Evolutionary conservation across 1,284 basidiomycete species (phyloP).

Genomic region (Cutaneotrichosporon dermatis): DNA sequence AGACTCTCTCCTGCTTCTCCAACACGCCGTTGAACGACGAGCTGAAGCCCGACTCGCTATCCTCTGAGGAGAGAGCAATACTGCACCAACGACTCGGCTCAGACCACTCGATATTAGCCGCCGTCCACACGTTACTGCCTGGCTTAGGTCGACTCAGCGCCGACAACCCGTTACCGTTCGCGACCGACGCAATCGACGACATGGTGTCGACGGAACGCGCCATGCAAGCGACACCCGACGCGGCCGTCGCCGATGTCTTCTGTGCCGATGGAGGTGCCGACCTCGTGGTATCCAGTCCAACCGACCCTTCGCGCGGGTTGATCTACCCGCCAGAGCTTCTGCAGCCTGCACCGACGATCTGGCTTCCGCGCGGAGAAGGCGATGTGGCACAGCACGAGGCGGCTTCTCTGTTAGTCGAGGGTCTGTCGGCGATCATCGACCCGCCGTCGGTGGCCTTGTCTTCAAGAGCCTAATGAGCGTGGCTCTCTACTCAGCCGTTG

Average conservation of each 20-base stretch:
- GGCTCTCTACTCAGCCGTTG: too few species aligned
- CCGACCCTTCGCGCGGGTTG: conserved; percentile 52
- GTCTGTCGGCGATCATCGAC: conserved; percentile 10
- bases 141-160: conserved; percentile 4
- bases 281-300: not conserved
- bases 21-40: not conserved
- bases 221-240: conserved; percentile 19
- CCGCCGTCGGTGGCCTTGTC: too few species aligned
- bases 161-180: conserved; percentile 11
- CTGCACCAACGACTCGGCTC: not conserved
- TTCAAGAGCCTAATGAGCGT: too few species aligned
- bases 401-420: conserved; percentile 27
- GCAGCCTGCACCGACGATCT: conserved; percentile 68
- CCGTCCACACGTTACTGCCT: conserved; percentile 14
- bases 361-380: conserved; percentile 68
- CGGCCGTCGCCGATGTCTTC: not conserved
- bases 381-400: conserved; percentile 54
- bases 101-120: conserved; percentile 13
- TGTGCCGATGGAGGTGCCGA: not conserved
- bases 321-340: conserved; percentile 74
- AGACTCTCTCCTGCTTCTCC: not conserved
- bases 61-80: not conserved
- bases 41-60: not conserved
- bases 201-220: conserved; percentile 66
- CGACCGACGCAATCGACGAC: conserved; percentile 57